Evolutionary conservation across 2,329 filamentous ascomycete genomes (phyloP), one percentile per base, ranked within the genome.

Genomic region (Tolypocladium pustulatum): DNA sequence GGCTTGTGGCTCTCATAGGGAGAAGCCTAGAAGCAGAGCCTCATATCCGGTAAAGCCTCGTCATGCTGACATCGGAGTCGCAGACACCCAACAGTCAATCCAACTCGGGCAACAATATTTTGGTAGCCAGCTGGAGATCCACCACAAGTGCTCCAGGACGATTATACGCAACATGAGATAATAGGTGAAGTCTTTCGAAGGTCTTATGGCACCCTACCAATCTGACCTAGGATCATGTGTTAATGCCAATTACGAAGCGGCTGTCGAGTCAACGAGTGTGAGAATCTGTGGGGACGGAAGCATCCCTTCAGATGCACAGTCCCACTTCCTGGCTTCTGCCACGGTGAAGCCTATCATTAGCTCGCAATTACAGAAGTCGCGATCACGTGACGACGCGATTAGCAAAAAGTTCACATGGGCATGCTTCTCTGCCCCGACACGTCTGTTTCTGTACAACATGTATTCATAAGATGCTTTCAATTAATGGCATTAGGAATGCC

Each of bases 401-500:
- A 43, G 27, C 58, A 66, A 70, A 69, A 68, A 63, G 60, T 64
- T 61, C 60, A 56, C 27, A 51, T 15, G 56, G 55, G 20, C 61
- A 55, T 34, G 36, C 57, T 61, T 56, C 52, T 59, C 57, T 43
- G 40, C 54, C 55, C 43, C 56, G 60, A 54, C 54, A n/a, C 54
- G 17, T 54, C 57, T 32, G 15, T 38, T 53, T 55, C 55, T 64
- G 61, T 62, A 62, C 60, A 62, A 55, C 56, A 65, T 54, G 56
- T 43, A 25, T 46, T 30, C 20, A 54, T 43, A 72, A 65, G 57
- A 74, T 74, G 72, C 62, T 74, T 59, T 70, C 72, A 55, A 66
- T 68, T 56, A 68, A 66, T 58, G 65, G 70, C 60, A 67, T 73
- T 54, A 64, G 66, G 62, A 67, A 67, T 68, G 70, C 66, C 62